phyloP scores from a whole-genome alignment of 208 protist species.

The Crithidia sp. region DNA sequence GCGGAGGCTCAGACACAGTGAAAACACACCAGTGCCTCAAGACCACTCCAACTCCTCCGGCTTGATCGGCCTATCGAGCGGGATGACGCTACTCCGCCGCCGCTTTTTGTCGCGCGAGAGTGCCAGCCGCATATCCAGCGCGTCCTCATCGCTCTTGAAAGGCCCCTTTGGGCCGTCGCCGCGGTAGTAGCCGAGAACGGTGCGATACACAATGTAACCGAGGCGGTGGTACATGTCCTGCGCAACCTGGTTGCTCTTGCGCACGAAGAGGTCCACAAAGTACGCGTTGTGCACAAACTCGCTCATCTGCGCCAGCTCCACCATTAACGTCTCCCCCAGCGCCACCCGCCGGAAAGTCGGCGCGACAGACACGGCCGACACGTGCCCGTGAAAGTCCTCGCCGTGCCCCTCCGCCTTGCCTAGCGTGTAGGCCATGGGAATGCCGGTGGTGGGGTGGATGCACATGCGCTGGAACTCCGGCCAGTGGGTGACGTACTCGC shows the following conservation, averaged over 20 bases:
- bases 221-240: constrained; percentile 98
- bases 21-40: constrained; percentile 28
- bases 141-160: constrained; percentile 85
- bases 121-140: constrained; percentile 98
- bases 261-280: constrained; percentile 99
- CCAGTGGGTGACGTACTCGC: constrained; percentile 97
- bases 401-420: constrained; percentile 97
- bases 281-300: constrained; percentile 93
- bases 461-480: constrained; percentile 96
- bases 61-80: constrained; percentile 67
- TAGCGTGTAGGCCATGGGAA: constrained; percentile 96
- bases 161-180: constrained; percentile 60
- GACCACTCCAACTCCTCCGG: constrained; percentile 90
- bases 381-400: constrained; percentile 98
- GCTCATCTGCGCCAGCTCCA: constrained; percentile 92
- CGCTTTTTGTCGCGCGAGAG: constrained; percentile 91
- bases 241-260: constrained; percentile 96
- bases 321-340: constrained; percentile 95
- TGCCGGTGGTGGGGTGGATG: constrained; percentile 86
- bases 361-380: constrained; percentile 98
- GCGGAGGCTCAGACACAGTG: not conserved
- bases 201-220: constrained; percentile 98
- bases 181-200: constrained; percentile 88
- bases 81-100: constrained; percentile 73
- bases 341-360: constrained; percentile 97